These are phyloP conservation scores for Trichosanthes cucumerina DNA, from an alignment of 306 rosid genomes.

Conservation along the genomic window DNA sequence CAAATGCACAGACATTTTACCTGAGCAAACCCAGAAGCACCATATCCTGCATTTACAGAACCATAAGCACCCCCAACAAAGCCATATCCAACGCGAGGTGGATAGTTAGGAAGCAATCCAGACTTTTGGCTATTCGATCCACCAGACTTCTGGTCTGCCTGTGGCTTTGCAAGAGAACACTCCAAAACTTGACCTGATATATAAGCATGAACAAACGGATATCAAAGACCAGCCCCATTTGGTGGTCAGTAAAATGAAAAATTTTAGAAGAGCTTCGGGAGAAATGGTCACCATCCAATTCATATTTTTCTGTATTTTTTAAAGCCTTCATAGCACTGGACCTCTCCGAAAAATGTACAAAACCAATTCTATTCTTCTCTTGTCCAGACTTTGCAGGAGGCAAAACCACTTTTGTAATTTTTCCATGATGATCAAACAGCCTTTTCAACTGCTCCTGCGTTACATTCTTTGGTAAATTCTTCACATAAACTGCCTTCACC, in stretches of 20 bases:
- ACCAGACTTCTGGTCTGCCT: constrained; percentile 72
- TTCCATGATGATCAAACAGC: constrained; percentile 91
- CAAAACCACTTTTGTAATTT: constrained; percentile 88
- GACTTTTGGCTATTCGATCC: constrained; percentile 51
- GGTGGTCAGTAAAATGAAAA: not conserved
- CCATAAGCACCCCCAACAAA: constrained; percentile 72
- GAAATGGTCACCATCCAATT: constrained; percentile 51
- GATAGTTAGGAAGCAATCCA: constrained; percentile 80
- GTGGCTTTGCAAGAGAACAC: constrained; percentile 97
- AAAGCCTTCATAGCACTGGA: constrained; percentile 92
- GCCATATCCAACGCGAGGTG: constrained; percentile 63
- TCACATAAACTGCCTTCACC: constrained; percentile 94
- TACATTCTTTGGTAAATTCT: constrained; percentile 77
- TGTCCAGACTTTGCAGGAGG: constrained; percentile 86
- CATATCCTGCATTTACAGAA: constrained; percentile 63
- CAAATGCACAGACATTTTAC: constrained; percentile 22
- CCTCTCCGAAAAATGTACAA: constrained; percentile 91
- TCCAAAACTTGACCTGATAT: constrained; percentile 72
- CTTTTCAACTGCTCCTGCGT: constrained; percentile 82
- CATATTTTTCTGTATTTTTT: constrained; percentile 80
- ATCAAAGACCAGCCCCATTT: constrained; percentile 14
- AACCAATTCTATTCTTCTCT: constrained; percentile 84
- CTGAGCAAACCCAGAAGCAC: constrained; percentile 66
- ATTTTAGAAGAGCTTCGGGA: not conserved
- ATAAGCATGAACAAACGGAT: not conserved